Conservation (phyloP, 1,284 basidiomycete genomes). For the Malassezia japonica region DNA sequence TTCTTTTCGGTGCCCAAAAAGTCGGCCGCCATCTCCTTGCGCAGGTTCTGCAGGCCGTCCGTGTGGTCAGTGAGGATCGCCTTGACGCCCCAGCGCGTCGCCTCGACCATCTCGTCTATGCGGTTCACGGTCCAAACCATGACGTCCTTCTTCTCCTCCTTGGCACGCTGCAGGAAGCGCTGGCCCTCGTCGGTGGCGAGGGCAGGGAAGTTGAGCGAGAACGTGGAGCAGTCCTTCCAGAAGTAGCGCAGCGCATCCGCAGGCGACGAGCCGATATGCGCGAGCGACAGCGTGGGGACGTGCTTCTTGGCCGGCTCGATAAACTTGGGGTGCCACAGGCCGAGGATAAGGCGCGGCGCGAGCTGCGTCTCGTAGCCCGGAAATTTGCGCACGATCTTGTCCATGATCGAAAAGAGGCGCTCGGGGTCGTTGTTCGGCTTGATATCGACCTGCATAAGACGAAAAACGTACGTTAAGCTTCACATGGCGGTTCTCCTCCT, state of each 20-base stretch:
- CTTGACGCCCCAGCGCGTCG: slow-evolving; percentile 78
- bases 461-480: slow-evolving; percentile 34
- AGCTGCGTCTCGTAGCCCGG: slow-evolving; percentile 68
- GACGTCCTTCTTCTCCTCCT: slow-evolving; percentile 67
- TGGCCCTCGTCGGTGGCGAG: slow-evolving; percentile 62
- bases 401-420: slow-evolving; percentile 75
- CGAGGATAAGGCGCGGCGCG: slow-evolving; percentile 81
- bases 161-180: slow-evolving; percentile 70
- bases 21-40: slow-evolving; percentile 55
- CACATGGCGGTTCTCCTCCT: slow-evolving; percentile 39
- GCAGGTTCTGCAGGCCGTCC: slow-evolving; percentile 64
- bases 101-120: slow-evolving; percentile 86
- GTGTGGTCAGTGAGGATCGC: slow-evolving; percentile 82
- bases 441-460: slow-evolving; percentile 64
- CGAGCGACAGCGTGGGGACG: slow-evolving; percentile 72
- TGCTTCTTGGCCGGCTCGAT: slow-evolving; percentile 63
- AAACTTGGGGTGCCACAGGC: slow-evolving; percentile 73
- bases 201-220: slow-evolving; percentile 71
- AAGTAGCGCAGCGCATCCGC: slow-evolving; percentile 71
- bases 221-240: slow-evolving; percentile 77
- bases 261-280: slow-evolving; percentile 67
- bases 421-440: slow-evolving; percentile 87
- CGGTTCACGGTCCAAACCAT: slow-evolving; percentile 96
- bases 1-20: slow-evolving; percentile 1
- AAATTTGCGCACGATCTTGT: slow-evolving; percentile 61